Conservation (phyloP, 2,329 filamentous ascomycete genomes). For the Seiridium cupressi region DNA sequence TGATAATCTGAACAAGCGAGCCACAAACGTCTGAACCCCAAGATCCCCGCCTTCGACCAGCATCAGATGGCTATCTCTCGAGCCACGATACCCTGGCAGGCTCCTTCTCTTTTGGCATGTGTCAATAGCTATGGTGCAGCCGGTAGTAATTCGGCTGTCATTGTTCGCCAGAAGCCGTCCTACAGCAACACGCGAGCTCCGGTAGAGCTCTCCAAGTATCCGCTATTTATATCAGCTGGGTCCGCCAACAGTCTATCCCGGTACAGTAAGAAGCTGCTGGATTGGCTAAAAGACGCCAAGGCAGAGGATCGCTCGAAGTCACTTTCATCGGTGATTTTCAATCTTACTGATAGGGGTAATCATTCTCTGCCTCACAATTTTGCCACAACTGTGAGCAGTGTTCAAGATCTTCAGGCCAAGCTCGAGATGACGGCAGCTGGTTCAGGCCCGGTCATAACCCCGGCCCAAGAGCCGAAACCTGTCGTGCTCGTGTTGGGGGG, state of each 20-base stretch:
- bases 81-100: background rate
- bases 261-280: too few species aligned
- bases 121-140: slow-evolving; percentile 18
- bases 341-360: too few species aligned
- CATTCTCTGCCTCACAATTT: too few species aligned
- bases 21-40: slow-evolving; percentile 2
- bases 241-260: background rate
- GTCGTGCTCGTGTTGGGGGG: slow-evolving; percentile 1
- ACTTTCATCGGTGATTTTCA: too few species aligned
- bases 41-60: background rate
- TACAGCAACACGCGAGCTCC: background rate
- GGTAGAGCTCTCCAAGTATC: background rate
- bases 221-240: background rate
- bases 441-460: background rate
- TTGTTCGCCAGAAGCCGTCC: slow-evolving; percentile 8
- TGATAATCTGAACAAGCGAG: slow-evolving; percentile 15
- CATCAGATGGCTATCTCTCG: background rate
- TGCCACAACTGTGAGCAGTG: too few species aligned
- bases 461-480: background rate
- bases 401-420: too few species aligned
- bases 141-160: slow-evolving; percentile 15
- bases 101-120: background rate
- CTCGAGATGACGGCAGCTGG: background rate
- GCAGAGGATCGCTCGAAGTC: too few species aligned
- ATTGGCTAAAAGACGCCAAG: too few species aligned